A percentile compares a stretch with the other conserved stretches of the same genome.
Conservation (phyloP, 164 flowering plant genomes). For the Chimonanthus praecox region DNA sequence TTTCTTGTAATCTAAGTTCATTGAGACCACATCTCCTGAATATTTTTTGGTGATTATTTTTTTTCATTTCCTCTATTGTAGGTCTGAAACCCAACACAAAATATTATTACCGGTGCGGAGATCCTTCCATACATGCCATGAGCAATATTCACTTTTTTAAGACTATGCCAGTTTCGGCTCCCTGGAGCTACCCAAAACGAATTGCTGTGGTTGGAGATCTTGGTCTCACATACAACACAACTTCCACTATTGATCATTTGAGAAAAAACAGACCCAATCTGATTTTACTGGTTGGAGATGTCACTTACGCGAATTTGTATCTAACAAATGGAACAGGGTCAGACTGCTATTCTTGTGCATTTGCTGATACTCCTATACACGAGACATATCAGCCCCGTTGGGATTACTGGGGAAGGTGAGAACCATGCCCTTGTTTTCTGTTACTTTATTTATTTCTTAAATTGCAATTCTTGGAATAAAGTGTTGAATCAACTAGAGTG, state of each 20-base stretch:
- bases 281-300: constrained; percentile 73
- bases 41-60: not conserved
- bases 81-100: constrained; percentile 56
- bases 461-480: too few relatives aligned
- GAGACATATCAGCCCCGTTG: constrained; percentile 97
- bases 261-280: constrained; percentile 66
- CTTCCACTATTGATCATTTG: constrained; percentile 65
- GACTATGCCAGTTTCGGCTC: constrained; percentile 69
- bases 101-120: constrained; percentile 84
- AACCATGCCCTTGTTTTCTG: not conserved
- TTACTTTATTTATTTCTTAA: too few relatives aligned
- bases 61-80: constrained; percentile 18
- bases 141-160: constrained; percentile 51
- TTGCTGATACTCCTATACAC: constrained; percentile 65
- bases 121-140: constrained; percentile 69
- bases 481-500: too few relatives aligned
- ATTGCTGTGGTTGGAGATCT: constrained; percentile 81
- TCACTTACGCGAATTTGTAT: constrained; percentile 76
- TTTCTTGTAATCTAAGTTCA: not conserved
- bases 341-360: constrained; percentile 80
- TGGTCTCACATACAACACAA: constrained; percentile 87
- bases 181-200: constrained; percentile 58
- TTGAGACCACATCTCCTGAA: not conserved
- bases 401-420: constrained; percentile 98
- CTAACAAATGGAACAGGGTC: constrained; percentile 87